phyloP scores from a whole-genome alignment of 257 asterid genomes.

The Solanum infundibuliforme region DNA sequence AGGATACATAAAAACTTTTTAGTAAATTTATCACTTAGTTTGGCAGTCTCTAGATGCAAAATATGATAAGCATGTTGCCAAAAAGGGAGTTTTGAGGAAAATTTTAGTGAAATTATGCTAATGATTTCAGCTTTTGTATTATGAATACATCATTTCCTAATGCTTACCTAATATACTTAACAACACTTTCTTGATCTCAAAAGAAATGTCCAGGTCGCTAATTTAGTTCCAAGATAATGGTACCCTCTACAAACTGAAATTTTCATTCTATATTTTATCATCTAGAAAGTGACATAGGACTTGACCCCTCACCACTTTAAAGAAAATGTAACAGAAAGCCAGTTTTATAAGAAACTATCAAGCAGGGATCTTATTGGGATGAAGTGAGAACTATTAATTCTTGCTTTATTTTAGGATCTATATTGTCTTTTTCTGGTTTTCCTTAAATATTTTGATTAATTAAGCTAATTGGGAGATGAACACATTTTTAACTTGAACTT shows the following conservation, averaged over 20 bases:
- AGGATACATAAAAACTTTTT: neutral
- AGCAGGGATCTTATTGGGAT: neutral
- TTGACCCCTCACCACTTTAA: neutral
- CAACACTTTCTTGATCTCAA: neutral
- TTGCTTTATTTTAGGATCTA: neutral
- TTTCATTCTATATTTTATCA: neutral
- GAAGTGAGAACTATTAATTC: neutral
- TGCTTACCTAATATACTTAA: neutral
- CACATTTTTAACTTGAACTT: conserved; percentile 15
- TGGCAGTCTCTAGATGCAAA: neutral
- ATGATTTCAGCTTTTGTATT: neutral
- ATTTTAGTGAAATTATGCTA: neutral
- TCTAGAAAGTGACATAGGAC: neutral
- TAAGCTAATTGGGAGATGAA: neutral
- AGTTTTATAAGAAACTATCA: neutral
- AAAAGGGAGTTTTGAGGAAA: neutral
- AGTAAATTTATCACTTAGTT: neutral
- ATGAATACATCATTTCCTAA: neutral
- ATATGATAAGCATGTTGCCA: neutral
- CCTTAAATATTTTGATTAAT: neutral
- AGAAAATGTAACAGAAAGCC: neutral
- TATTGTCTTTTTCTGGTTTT: neutral
- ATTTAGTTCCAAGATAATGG: neutral
- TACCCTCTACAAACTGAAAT: neutral
- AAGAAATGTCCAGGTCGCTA: neutral